phyloP scores from a whole-genome alignment of 2,329 filamentous ascomycete species.

The Phialophora chinensis region DNA sequence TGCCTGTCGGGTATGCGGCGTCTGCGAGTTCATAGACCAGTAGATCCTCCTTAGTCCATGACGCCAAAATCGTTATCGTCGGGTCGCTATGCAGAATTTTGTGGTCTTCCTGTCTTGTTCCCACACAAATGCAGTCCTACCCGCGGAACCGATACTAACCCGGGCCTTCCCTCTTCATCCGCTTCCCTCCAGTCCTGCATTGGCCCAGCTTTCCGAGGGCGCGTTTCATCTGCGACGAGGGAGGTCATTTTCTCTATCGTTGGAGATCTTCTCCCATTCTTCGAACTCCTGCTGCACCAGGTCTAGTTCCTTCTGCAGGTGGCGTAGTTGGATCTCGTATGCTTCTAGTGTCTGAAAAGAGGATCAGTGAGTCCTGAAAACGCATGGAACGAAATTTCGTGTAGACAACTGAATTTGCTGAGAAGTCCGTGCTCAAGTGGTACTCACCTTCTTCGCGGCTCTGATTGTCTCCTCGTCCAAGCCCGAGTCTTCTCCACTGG shows the following conservation, averaged over 20 bases:
- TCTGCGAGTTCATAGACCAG: slow-evolving; percentile 10
- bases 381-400: not conserved
- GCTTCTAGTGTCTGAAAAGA: slow-evolving; percentile 54
- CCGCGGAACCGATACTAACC: not conserved
- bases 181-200: not conserved
- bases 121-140: not conserved
- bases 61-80: slow-evolving; percentile 18
- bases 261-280: slow-evolving; percentile 56
- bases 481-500: slow-evolving; percentile 45
- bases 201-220: not conserved
- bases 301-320: slow-evolving; percentile 66
- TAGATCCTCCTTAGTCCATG: slow-evolving; percentile 26
- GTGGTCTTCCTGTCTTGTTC: slow-evolving; percentile 1
- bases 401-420: not conserved
- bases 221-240: slow-evolving; percentile 30
- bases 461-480: slow-evolving; percentile 65
- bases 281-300: slow-evolving; percentile 65
- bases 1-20: not conserved
- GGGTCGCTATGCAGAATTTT: slow-evolving; percentile 32
- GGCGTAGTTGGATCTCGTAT: slow-evolving; percentile 58
- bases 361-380: not conserved
- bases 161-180: not conserved
- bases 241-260: slow-evolving; percentile 29
- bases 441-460: slow-evolving; percentile 64
- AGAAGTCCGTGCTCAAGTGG: not conserved